Evolutionary conservation across 495 filamentous ascomycete species (phyloP).

Genomic region (Cercophora newfieldiana): DNA sequence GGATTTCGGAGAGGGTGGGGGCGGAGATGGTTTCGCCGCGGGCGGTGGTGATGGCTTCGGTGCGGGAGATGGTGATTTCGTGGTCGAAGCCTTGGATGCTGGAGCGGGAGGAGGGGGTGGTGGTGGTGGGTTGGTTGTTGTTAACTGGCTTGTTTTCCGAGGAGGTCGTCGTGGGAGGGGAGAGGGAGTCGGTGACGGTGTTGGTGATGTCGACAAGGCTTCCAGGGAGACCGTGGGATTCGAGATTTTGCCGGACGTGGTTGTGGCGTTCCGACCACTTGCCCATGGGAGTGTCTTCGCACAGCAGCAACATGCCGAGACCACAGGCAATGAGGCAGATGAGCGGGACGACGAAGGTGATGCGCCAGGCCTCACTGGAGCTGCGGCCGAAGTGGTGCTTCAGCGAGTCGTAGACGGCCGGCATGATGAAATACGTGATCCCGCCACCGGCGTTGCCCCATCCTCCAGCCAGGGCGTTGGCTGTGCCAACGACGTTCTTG

Average conservation of each 20-base stretch:
- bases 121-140: constrained; percentile 33
- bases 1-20: constrained; percentile 61
- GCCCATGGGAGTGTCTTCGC: constrained; percentile 80
- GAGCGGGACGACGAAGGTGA: constrained; percentile 82
- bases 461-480: constrained; percentile 83
- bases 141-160: constrained; percentile 24
- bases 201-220: constrained; percentile 51
- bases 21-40: constrained; percentile 64
- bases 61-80: constrained; percentile 54
- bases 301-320: constrained; percentile 66
- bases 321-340: constrained; percentile 67
- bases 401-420: constrained; percentile 84
- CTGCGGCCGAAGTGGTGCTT: constrained; percentile 56
- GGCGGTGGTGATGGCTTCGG: constrained; percentile 58
- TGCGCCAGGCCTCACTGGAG: constrained; percentile 74
- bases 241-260: constrained; percentile 47
- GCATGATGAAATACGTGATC: constrained; percentile 90
- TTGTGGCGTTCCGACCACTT: constrained; percentile 75
- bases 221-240: constrained; percentile 48
- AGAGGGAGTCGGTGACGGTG: constrained; percentile 12
- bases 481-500: constrained; percentile 92
- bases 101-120: constrained; percentile 31
- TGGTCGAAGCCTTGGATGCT: constrained; percentile 34
- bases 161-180: constrained; percentile 26
- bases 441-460: constrained; percentile 91